These are phyloP conservation scores for Eimeria mitis DNA, from an alignment of 169 alveolate genomes.

Conservation along the genomic window DNA sequence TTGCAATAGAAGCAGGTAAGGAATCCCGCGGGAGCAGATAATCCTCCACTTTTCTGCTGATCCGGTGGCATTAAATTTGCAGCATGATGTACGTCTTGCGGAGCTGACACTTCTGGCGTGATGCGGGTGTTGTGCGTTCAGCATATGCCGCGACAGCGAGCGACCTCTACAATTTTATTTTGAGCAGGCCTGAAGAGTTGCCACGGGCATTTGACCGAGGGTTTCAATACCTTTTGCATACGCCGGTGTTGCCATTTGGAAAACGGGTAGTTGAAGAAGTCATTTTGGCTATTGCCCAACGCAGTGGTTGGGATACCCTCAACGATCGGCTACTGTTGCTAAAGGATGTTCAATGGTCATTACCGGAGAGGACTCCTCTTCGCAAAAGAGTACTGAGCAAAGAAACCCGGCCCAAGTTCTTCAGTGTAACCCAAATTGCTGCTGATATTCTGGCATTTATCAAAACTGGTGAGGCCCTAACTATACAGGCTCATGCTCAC, in stretches of 20 bases:
- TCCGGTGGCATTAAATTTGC: neutral
- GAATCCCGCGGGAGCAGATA: neutral
- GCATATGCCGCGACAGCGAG: conserved; percentile 13
- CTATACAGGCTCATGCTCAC: neutral
- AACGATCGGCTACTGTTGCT: neutral
- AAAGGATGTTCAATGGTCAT: neutral
- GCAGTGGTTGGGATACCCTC: conserved; percentile 22
- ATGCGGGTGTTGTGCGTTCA: neutral
- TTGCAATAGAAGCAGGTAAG: conserved; percentile 38
- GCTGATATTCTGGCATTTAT: conserved; percentile 12
- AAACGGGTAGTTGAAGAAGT: conserved; percentile 14
- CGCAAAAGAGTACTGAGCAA: neutral
- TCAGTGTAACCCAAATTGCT: neutral
- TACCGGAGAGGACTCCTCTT: neutral
- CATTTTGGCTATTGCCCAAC: conserved; percentile 12
- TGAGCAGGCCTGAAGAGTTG: neutral
- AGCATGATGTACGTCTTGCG: neutral
- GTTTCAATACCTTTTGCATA: neutral
- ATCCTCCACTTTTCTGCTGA: neutral
- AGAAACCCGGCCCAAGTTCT: conserved; percentile 30
- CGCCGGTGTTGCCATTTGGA: conserved; percentile 30
- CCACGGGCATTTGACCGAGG: neutral
- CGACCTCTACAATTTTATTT: conserved; percentile 1
- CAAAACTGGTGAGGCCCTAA: neutral
- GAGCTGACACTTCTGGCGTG: neutral